Evolutionary conservation across 1,139 yeast species (phyloP).

Genomic region (Zygoascus sp.): DNA sequence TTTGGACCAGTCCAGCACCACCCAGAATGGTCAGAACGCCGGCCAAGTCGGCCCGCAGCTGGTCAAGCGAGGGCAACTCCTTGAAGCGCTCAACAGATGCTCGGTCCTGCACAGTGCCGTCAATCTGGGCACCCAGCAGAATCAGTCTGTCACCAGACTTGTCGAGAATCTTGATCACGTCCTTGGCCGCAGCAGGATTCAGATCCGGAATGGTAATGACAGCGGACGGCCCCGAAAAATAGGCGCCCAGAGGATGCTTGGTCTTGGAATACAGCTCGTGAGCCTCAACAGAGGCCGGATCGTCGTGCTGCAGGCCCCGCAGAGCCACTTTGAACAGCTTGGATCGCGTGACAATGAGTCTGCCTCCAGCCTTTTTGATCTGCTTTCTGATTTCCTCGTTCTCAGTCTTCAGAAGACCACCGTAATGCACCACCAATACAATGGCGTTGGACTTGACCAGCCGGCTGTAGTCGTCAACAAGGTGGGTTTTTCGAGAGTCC

Average conservation of each 20-base stretch:
- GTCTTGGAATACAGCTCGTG: constrained; percentile 37
- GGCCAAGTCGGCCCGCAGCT: constrained; percentile 74
- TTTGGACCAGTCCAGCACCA: constrained; percentile 84
- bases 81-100: constrained; percentile 59
- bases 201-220: constrained; percentile 63
- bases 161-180: constrained; percentile 57
- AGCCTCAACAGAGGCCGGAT: constrained; percentile 69
- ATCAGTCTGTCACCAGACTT: constrained; percentile 67
- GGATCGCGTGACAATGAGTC: constrained; percentile 61
- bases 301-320: constrained; percentile 60
- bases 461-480: constrained; percentile 72
- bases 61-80: constrained; percentile 64
- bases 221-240: constrained; percentile 83
- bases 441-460: constrained; percentile 65
- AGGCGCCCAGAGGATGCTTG: constrained; percentile 61
- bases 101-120: constrained; percentile 51
- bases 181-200: constrained; percentile 64
- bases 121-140: constrained; percentile 80
- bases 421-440: constrained; percentile 75
- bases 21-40: constrained; percentile 81
- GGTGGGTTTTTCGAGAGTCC: constrained; percentile 61
- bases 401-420: constrained; percentile 68
- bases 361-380: constrained; percentile 60
- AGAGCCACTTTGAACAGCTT: constrained; percentile 70
- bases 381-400: constrained; percentile 59